phyloP scores from a whole-genome alignment of 257 asterid species.

The Perilla frutescens region DNA sequence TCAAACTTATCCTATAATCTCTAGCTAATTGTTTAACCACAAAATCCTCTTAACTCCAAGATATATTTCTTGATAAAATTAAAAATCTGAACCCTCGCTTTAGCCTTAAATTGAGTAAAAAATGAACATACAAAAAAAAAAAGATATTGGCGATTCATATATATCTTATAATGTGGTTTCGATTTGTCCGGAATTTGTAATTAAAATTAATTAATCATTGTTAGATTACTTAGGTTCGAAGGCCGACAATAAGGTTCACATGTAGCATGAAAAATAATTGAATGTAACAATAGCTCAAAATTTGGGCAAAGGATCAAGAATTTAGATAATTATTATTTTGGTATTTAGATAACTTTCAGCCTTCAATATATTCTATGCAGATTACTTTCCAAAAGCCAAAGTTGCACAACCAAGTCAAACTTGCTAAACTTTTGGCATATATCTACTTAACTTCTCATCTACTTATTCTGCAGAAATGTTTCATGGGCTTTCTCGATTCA shows the following conservation, averaged over 20 bases:
- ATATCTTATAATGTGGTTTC: too few relatives aligned
- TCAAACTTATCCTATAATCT: too few relatives aligned
- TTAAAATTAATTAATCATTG: background rate
- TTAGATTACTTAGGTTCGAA: background rate
- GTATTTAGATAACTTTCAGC: constrained; percentile 38
- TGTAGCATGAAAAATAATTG: constrained; percentile 6
- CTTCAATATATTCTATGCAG: constrained; percentile 25
- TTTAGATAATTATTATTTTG: constrained; percentile 24
- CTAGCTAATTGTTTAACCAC: too few relatives aligned
- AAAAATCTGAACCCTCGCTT: too few relatives aligned
- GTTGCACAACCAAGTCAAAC: constrained; percentile 57
- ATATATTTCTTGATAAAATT: background rate
- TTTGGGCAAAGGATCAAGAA: constrained; percentile 69
- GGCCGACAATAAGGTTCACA: constrained; percentile 37
- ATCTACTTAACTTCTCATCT: constrained; percentile 38
- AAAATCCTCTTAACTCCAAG: background rate
- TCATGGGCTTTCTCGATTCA: background rate
- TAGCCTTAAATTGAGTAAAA: too few relatives aligned
- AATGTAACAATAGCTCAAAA: constrained; percentile 47
- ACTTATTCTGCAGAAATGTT: constrained; percentile 35
- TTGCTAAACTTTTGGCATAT: constrained; percentile 22
- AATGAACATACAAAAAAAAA: background rate
- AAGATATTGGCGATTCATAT: too few relatives aligned
- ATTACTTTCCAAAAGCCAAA: constrained; percentile 63
- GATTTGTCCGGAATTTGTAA: background rate